These are phyloP conservation scores for Gossypium thurberi DNA, from an alignment of 345 rosid genomes.

Conservation along the genomic window DNA sequence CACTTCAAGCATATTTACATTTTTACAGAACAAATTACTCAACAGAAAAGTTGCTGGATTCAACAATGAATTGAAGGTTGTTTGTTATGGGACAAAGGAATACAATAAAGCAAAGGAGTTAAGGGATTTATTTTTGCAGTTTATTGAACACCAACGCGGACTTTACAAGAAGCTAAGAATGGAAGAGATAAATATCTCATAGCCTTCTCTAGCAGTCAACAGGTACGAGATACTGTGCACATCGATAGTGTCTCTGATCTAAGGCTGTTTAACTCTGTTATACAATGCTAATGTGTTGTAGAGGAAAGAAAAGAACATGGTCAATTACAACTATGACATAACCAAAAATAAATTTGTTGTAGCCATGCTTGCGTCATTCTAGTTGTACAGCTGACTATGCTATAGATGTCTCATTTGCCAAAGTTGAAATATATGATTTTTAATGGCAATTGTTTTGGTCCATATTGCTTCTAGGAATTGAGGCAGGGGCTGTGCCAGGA, in stretches of 20 bases:
- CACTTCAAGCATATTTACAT: neutral
- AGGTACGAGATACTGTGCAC: neutral
- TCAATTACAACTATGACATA: neutral
- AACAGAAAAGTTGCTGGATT: neutral
- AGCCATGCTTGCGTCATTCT: neutral
- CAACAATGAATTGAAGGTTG: conserved; percentile 24
- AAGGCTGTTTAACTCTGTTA: neutral
- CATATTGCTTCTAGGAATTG: neutral
- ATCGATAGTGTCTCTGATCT: neutral
- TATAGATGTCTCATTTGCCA: neutral
- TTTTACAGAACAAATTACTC: conserved; percentile 16
- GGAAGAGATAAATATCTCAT: conserved; percentile 15
- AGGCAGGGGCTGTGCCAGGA: neutral
- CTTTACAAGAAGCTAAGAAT: conserved; percentile 24
- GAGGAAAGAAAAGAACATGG: neutral
- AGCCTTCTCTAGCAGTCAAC: neutral
- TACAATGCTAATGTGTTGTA: neutral
- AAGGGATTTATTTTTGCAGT: conserved; percentile 30
- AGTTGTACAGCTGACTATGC: neutral
- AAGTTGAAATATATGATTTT: neutral
- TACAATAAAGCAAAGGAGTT: conserved; percentile 26
- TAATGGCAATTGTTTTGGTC: neutral
- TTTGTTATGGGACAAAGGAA: conserved; percentile 26
- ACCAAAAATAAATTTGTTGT: neutral
- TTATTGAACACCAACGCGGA: conserved; percentile 20